A percentile compares a stretch with the other conserved stretches of the same genome.
These are phyloP conservation scores for Thelonectria discophora DNA, from an alignment of 2,329 filamentous ascomycete genomes.

Conservation along the genomic window DNA sequence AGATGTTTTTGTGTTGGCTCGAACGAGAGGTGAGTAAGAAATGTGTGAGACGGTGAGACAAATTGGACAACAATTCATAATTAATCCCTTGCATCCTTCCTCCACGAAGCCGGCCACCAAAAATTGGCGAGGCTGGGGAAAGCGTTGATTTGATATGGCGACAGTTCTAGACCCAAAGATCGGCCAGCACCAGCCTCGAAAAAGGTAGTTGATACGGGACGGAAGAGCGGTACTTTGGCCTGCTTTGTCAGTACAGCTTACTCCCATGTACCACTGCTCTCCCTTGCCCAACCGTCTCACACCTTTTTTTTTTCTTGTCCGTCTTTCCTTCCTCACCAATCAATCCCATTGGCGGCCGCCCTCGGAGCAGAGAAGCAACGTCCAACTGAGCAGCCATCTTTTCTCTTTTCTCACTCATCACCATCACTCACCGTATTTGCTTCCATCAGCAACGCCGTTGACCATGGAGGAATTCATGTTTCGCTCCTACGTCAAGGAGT, in stretches of 20 bases:
- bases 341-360: constrained; percentile 13
- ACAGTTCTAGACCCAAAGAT: neutral
- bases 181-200: neutral
- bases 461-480: constrained; percentile 70
- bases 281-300: neutral
- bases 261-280: neutral
- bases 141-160: too few relatives aligned
- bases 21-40: too few relatives aligned
- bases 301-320: too few relatives aligned
- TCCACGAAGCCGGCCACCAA: neutral
- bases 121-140: constrained; percentile 21
- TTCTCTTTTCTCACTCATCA: constrained; percentile 8
- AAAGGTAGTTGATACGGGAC: neutral
- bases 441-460: neutral
- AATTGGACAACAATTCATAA: too few relatives aligned
- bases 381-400: neutral
- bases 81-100: too few relatives aligned
- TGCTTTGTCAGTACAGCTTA: neutral
- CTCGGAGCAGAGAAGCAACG: constrained; percentile 13
- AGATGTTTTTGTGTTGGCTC: too few relatives aligned
- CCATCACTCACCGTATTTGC: neutral
- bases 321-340: neutral
- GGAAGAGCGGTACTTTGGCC: neutral
- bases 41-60: too few relatives aligned
- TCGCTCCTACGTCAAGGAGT: constrained; percentile 56